A percentile compares a stretch with the other conserved stretches of the same genome.
Conservation (phyloP, 1,139 yeast genomes). For the Spathaspora sp. region DNA sequence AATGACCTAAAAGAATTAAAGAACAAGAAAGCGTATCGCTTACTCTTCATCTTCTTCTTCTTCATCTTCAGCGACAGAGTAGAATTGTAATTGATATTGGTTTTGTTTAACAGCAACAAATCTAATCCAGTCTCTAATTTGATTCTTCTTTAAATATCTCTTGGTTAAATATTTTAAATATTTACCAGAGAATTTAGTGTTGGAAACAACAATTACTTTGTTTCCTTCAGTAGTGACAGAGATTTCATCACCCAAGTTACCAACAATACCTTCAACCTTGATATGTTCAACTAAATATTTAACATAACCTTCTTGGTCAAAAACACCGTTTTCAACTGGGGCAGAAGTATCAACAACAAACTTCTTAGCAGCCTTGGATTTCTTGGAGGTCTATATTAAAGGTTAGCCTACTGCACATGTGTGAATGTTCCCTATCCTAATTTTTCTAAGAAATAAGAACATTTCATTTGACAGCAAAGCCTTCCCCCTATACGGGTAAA, state of each 20-base stretch:
- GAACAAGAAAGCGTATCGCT: no score
- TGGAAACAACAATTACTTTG: constrained; percentile 85
- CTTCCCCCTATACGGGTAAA: constrained; percentile 12
- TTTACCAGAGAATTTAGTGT: constrained; percentile 98
- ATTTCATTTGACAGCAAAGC: constrained; percentile 16
- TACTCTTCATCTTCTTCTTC: constrained; percentile 92
- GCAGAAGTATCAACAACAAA: constrained; percentile 96
- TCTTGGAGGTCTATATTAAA: constrained; percentile 67
- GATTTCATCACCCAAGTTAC: constrained; percentile 96
- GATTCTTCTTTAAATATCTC: constrained; percentile 99
- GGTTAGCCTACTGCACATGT: constrained; percentile 62
- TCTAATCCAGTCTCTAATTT: constrained; percentile 99
- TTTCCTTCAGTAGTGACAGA: constrained; percentile 82
- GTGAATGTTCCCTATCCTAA: constrained; percentile 20
- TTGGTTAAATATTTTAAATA: constrained; percentile 99
- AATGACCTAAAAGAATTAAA: constrained; percentile 3
- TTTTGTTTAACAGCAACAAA: constrained; percentile 95
- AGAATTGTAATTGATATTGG: constrained; percentile 98
- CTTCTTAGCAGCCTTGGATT: constrained; percentile 78
- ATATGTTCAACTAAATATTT: constrained; percentile 98
- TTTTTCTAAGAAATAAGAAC: constrained; percentile 14
- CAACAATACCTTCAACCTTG: constrained; percentile 95
- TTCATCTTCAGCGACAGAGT: constrained; percentile 94
- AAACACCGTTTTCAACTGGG: constrained; percentile 96
- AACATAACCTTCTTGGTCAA: constrained; percentile 96